A percentile compares a stretch with the other conserved stretches of the same genome.
Evolutionary conservation across 257 asterid genomes (phyloP).

Genomic region (Plantago ovata): DNA sequence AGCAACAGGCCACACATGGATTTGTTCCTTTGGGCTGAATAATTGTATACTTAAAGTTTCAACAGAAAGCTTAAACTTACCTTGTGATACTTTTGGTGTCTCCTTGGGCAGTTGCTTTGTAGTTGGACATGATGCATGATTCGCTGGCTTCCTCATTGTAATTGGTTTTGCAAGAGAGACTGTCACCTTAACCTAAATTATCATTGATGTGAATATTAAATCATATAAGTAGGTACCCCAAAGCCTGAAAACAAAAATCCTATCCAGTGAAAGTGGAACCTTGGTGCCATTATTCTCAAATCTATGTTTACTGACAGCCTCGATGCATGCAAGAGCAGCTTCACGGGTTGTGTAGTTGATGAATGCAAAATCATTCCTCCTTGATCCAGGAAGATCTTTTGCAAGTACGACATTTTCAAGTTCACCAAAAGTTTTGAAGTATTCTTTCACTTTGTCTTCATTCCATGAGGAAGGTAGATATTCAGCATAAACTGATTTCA

Average conservation of each 20-base stretch:
- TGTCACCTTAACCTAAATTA: conserved; percentile 43
- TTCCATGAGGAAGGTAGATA: conserved; percentile 61
- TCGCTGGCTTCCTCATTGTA: conserved; percentile 34
- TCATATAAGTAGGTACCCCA: conserved; percentile 15
- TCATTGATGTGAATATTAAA: conserved; percentile 19
- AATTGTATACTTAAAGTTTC: not conserved
- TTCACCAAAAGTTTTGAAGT: conserved; percentile 67
- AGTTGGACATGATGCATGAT: conserved; percentile 25
- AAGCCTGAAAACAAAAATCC: conserved; percentile 6
- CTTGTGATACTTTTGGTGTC: conserved; percentile 25
- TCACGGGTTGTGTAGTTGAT: conserved; percentile 52
- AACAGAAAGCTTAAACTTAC: conserved; percentile 33
- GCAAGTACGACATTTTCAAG: conserved; percentile 59
- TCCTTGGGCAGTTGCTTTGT: conserved; percentile 29
- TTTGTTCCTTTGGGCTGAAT: not conserved
- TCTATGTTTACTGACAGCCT: conserved; percentile 41
- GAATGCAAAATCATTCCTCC: conserved; percentile 70
- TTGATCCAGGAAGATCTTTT: conserved; percentile 46
- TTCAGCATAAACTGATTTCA: conserved; percentile 65
- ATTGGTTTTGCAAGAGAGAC: conserved; percentile 61
- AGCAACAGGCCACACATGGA: conserved; percentile 1
- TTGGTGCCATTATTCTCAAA: conserved; percentile 37
- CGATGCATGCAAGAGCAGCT: conserved; percentile 66
- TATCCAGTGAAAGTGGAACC: conserved; percentile 32
- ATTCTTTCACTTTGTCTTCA: conserved; percentile 44